Base-by-base conservation (phyloP, 768 basidiomycete species). In the Russula brevipes region DNA sequence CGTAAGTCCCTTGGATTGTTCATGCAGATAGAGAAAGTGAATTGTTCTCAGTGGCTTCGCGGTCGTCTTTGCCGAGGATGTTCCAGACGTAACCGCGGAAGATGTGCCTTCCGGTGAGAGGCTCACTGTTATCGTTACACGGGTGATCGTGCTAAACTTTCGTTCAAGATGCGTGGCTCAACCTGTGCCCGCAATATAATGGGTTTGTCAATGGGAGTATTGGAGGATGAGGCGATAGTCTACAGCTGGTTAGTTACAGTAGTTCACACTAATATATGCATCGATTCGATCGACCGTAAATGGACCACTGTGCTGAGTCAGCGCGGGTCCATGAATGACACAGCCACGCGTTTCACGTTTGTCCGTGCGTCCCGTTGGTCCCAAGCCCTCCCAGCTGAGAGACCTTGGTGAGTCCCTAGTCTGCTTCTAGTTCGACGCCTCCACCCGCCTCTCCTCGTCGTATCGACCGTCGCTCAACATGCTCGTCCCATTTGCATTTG, bases 1-100 rank as follows among this genome's bases (percentile, higher is more conserved):
- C 59, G 71, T 24, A 83, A 88, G 71, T 88, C 87, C 73, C 76
- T 85, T 19, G 24, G 16, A 14, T 56, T 35, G 56, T 11, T 8
- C 3, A n/a, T 24, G 5, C 16, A 19, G 1, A 0, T 30, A 24
- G 24, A 24, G 24, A 24, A 24, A 24, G 24, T 24, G 24, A 24
- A 24, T 24, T 24, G 24, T 24, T 24, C 1, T 24, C 35, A 61
- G 60, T 44, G 64, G 64, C 9, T 65, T 65, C 41, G 64, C 64
- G 3, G 61, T 46, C 24, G 61, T 65, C 33, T 63, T 65, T 36
- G 61, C 56, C n/a, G 64, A 65, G 49, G 64, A 63, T n/a, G 55
- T 62, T 5, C 61, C 61, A 5, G 54, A 57, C 11, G 60, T 65
- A 14, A 33, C 41, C 38, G 10, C 33, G 11, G 35, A 44, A 8